Percentiles rank a stretch among this genome's conserved stretches.
Conservation (phyloP, 1,284 basidiomycete genomes). For the Malassezia obtusa region DNA sequence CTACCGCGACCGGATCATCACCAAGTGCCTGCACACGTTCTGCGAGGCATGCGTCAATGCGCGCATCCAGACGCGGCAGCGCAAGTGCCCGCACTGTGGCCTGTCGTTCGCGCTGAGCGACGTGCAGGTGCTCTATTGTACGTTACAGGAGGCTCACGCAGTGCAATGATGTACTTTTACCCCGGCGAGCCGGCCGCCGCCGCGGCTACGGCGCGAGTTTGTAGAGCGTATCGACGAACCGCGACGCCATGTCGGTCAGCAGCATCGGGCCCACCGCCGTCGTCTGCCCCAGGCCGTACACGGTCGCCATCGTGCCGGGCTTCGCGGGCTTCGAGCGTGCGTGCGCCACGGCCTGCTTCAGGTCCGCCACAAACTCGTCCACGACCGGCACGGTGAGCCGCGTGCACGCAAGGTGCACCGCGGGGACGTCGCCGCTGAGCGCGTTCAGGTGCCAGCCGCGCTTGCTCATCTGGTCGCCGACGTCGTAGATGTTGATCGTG, state of each 20-base stretch:
- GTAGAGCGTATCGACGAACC: conserved; percentile 46
- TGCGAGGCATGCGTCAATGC: conserved; percentile 78
- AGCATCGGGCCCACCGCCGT: conserved; percentile 79
- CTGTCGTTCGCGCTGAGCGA: conserved; percentile 75
- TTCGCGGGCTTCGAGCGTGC: conserved; percentile 18
- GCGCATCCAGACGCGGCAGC: conserved; percentile 77
- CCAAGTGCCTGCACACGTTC: conserved; percentile 91
- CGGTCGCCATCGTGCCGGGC: conserved; percentile 34
- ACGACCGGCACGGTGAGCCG: conserved; percentile 66
- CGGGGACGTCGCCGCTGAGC: conserved; percentile 62
- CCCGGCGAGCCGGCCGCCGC: not conserved
- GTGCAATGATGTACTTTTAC: conserved; percentile 8
- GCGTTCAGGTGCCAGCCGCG: conserved; percentile 74
- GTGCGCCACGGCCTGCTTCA: conserved; percentile 61
- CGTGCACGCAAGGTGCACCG: conserved; percentile 87
- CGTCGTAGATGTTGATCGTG: conserved; percentile 61
- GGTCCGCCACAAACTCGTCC: conserved; percentile 67
- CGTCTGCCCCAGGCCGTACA: conserved; percentile 67
- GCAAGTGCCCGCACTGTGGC: conserved; percentile 89
- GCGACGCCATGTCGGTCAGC: conserved; percentile 67
- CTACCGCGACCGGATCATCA: conserved; percentile 76
- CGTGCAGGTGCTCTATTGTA: conserved; percentile 67
- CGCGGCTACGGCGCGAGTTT: not conserved
- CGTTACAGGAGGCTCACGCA: conserved; percentile 12
- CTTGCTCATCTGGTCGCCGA: conserved; percentile 79